Evolutionary conservation across 768 basidiomycete species (phyloP).

Genomic region (Calvatia gigantea): DNA sequence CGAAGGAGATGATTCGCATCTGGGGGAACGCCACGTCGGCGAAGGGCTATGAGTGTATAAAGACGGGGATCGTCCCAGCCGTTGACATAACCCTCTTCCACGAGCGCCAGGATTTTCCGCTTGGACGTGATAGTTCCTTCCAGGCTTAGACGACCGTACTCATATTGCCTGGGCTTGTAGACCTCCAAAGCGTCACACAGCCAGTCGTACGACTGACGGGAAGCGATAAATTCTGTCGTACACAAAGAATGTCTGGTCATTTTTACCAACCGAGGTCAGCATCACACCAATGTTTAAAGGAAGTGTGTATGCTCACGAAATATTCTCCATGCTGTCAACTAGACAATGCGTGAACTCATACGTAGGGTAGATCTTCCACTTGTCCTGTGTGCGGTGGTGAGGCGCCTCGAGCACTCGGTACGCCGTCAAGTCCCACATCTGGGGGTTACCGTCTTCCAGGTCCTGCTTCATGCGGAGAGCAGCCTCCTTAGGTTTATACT

Average conservation of each 20-base stretch:
- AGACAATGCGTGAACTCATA: constrained; percentile 99
- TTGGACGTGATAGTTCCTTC: constrained; percentile 97
- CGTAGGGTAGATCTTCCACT: constrained; percentile 97
- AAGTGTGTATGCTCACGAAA: constrained; percentile 70
- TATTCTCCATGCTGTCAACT: constrained; percentile 98
- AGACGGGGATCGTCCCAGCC: constrained; percentile 99
- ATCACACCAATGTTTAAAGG: too few relatives aligned
- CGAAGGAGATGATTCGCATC: constrained; percentile 92
- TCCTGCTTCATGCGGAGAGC: constrained; percentile 98
- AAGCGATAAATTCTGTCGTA: constrained; percentile 92
- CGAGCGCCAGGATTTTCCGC: constrained; percentile 88
- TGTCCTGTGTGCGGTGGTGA: constrained; percentile 90
- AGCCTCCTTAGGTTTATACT: constrained; percentile 89
- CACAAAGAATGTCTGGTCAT: constrained; percentile 88
- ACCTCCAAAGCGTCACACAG: constrained; percentile 96
- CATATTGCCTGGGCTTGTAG: constrained; percentile 96
- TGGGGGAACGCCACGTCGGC: constrained; percentile 94
- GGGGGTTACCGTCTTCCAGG: constrained; percentile 86
- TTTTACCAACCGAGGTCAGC: too few relatives aligned
- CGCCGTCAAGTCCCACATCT: constrained; percentile 99
- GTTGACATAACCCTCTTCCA: constrained; percentile 76
- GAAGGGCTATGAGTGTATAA: constrained; percentile 93
- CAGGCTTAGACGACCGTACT: constrained; percentile 89
- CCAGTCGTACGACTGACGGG: constrained; percentile 98
- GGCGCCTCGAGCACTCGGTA: constrained; percentile 89